Evolutionary conservation across 2,329 filamentous ascomycete species (phyloP), one percentile per base, ranked within the genome.

Genomic region (Cordyceps tenuipes): DNA sequence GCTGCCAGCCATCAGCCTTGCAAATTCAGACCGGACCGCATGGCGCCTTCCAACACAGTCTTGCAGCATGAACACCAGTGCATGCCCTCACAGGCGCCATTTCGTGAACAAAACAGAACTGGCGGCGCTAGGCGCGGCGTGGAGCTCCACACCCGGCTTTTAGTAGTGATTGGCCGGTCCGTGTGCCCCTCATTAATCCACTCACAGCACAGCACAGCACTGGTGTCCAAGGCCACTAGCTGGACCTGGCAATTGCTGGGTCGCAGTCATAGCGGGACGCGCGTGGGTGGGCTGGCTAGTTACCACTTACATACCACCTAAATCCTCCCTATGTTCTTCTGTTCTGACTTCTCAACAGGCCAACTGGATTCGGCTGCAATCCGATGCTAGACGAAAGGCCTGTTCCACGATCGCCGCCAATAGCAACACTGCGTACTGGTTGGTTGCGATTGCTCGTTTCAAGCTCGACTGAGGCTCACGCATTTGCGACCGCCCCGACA

Each of bases 121-220:
- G 48, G 34, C 39, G 52, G 29, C 48, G 57, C 57, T 59, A 53
- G 41, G 46, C 57, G 57, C 57, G 57, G 57, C 57, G 48, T 52
- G 34, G 39, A 19, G 17, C 31, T 39, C 44, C 46, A 50, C 47
- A 44, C 8, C 34, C 13, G 12, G 9, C 10, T 50, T 23, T 21
- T 23, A 29, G 17, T 51, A 17, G 34, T 50, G 23, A 43, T 58
- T 43, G 55, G 46, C 55, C n/a, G 23, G 7, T n/a, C 36, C 23
- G n/a, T 10, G 34, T 57, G 36, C 47, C 54, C 56, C 47, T 51
- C 56, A 44, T 10, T 1, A 57, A 21, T 41, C 54, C 54, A 23
- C 54, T 26, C 29, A 6, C 29, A 29, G 29, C 44, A 23, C 23
- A 23, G 23, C 23, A 23, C 23, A 3, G 23, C n/a, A 29, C 29